Conservation (phyloP, 1,284 basidiomycete genomes). For the Bondarzewia mesenterica region DNA sequence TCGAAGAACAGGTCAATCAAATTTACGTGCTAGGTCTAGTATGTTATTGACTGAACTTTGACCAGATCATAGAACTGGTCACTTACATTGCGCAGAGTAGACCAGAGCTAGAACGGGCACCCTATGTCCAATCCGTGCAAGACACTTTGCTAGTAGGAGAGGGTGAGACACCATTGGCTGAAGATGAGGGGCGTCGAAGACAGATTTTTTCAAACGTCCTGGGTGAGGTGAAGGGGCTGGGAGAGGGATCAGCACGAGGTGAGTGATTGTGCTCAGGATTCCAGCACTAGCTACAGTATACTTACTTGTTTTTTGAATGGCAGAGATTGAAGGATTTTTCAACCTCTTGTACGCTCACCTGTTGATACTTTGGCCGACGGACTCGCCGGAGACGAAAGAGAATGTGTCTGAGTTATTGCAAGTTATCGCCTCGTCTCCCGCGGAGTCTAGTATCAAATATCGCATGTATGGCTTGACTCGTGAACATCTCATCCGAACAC, state of each 20-base stretch:
- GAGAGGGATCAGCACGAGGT: conserved; percentile 73
- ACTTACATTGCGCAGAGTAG: conserved; percentile 65
- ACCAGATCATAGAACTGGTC: conserved; percentile 71
- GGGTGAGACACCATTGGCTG: conserved; percentile 34
- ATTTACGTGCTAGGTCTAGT: background rate
- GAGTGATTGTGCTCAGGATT: conserved; percentile 15
- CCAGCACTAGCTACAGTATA: background rate
- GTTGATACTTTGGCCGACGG: conserved; percentile 45
- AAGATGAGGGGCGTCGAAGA: conserved; percentile 41
- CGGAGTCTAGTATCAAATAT: conserved; percentile 52
- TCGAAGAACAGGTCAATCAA: conserved; percentile 67
- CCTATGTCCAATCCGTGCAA: conserved; percentile 61
- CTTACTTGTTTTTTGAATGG: background rate
- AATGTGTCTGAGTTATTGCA: conserved; percentile 43
- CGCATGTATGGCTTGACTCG: conserved; percentile 45
- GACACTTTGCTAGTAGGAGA: conserved; percentile 48
- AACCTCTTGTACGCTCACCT: conserved; percentile 72
- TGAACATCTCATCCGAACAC: too few relatives aligned
- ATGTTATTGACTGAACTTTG: conserved; percentile 8
- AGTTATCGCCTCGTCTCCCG: conserved; percentile 46
- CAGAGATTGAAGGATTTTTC: conserved; percentile 84
- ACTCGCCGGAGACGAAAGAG: conserved; percentile 45
- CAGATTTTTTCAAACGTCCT: conserved; percentile 52
- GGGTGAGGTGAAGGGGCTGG: conserved; percentile 54
- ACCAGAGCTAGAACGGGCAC: conserved; percentile 59